A percentile compares a stretch with the other conserved stretches of the same genome.
Evolutionary conservation across 2,329 filamentous ascomycete genomes (phyloP).

Genomic region (Monilinia aucupariae): DNA sequence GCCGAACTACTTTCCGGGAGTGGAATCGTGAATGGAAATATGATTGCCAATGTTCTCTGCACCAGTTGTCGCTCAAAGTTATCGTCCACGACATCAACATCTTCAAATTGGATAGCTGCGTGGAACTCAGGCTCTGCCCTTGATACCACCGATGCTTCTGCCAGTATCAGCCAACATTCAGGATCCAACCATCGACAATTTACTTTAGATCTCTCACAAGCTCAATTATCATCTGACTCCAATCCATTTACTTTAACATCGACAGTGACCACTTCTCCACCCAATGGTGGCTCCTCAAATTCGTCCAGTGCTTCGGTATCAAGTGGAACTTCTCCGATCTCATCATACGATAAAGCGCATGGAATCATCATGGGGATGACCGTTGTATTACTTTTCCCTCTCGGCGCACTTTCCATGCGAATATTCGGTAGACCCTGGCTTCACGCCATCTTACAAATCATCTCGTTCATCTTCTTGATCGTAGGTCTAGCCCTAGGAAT

Average conservation of each 20-base stretch:
- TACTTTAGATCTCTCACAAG: slow-evolving; percentile 29
- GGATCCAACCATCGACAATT: slow-evolving; percentile 18
- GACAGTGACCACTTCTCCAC: slow-evolving; percentile 12
- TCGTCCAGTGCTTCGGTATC: not conserved
- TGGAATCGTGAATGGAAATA: slow-evolving; percentile 47
- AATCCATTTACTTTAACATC: slow-evolving; percentile 28
- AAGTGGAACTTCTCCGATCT: not conserved
- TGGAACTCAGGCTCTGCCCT: slow-evolving; percentile 29
- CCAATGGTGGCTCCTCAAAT: slow-evolving; percentile 12
- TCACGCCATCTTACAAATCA: slow-evolving; percentile 52
- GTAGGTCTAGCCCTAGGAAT: slow-evolving; percentile 55
- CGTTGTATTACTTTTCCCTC: slow-evolving; percentile 53
- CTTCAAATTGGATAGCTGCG: slow-evolving; percentile 30
- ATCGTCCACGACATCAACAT: slow-evolving; percentile 20
- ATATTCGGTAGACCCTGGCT: slow-evolving; percentile 45
- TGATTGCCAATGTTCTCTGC: slow-evolving; percentile 54
- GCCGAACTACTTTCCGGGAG: slow-evolving; percentile 45
- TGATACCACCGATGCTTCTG: slow-evolving; percentile 21
- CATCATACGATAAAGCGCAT: slow-evolving; percentile 39
- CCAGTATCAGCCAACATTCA: slow-evolving; percentile 25
- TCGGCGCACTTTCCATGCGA: slow-evolving; percentile 57
- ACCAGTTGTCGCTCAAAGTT: slow-evolving; percentile 23
- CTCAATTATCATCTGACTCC: slow-evolving; percentile 23
- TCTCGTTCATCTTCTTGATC: slow-evolving; percentile 54
- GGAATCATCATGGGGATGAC: slow-evolving; percentile 57